Evolutionary conservation across 2,329 filamentous ascomycete genomes (phyloP), one percentile per base, ranked within the genome.

Genomic region (Amylocarpus encephaloides): DNA sequence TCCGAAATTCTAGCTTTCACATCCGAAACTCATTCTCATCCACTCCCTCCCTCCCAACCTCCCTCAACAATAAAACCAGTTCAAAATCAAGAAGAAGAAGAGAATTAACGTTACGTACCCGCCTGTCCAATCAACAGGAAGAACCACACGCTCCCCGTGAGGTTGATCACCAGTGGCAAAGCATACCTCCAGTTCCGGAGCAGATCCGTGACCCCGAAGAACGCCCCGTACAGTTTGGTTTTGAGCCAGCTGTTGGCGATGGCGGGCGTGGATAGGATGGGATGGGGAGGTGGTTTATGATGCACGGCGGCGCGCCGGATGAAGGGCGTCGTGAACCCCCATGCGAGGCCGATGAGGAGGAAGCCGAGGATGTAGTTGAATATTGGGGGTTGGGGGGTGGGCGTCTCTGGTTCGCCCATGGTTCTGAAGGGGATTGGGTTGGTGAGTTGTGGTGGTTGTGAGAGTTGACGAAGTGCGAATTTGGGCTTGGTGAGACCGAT

Each of bases 141-240:
- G 70, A 97, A 97, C 92, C 92, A 97, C 49, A 96, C 78, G 64
- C 89, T 95, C 29, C 92, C 92, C 2, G 92, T 95, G 47, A 97
- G 71, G 66, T 97, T 97, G 51, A 95, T 70, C 46, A 95, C 70
- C 59, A 97, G 70, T 16, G 92, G 92, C 22, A 95, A 71, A 5
- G 89, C 87, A 69, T 97, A 97, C 15, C 80, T 78, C 33, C 91
- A 91, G 59, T 90, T 90, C 51, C 78, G 75, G 46, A 97, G 70
- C 51, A 96, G 73, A 64, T 95, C 91, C 11, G 83, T 63, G 1
- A 92, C 86, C 3, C 83, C 85, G 65, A 88, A 93, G 62, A 85
- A 79, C 6, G 84, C 75, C 1, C 78, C 78, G 56, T 82, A 79
- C 1, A 85, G 54, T 62, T 79, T 85, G 48, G 73, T 71, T 63